Evolutionary conservation across 352 stramenopile genomes (phyloP).

Genomic region (Globisporangium carolinianum): DNA sequence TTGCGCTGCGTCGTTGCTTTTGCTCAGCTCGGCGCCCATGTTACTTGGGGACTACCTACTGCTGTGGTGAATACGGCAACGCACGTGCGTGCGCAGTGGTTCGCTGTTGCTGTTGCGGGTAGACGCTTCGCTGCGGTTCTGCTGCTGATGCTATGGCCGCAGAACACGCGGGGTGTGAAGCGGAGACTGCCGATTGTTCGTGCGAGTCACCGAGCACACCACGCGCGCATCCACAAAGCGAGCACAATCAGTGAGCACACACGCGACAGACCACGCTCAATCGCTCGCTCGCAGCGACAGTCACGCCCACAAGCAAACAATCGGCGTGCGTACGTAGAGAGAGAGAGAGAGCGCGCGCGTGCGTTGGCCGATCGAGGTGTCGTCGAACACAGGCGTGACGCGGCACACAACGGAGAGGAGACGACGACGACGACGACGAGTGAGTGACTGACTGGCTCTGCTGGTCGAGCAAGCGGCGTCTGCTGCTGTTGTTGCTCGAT

Average conservation of each 20-base stretch:
- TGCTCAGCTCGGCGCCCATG: constrained; percentile 74
- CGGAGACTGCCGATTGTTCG: no score
- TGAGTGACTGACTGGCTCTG: not conserved
- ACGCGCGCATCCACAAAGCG: not conserved
- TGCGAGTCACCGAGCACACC: not conserved
- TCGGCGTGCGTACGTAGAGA: not conserved
- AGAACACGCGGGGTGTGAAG: no score
- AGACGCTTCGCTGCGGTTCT: not conserved
- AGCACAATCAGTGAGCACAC: not conserved
- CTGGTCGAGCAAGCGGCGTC: not conserved
- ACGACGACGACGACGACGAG: not conserved
- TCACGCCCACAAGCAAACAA: not conserved
- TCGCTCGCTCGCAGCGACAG: not conserved
- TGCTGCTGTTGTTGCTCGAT: no score
- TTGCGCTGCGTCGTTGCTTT: constrained; percentile 7
- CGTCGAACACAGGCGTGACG: not conserved
- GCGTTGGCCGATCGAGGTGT: not conserved
- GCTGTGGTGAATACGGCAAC: not conserved
- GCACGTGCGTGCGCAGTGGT: not conserved
- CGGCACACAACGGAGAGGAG: not conserved
- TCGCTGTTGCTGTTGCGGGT: not conserved
- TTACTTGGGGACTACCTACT: not conserved
- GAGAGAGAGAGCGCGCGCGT: not conserved
- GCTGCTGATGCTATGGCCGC: no score
- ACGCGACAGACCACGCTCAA: not conserved